Percentiles rank a stretch among this genome's conserved stretches.
phyloP scores from a whole-genome alignment of 2,329 filamentous ascomycete genomes.

The Emmonsia crescens region DNA sequence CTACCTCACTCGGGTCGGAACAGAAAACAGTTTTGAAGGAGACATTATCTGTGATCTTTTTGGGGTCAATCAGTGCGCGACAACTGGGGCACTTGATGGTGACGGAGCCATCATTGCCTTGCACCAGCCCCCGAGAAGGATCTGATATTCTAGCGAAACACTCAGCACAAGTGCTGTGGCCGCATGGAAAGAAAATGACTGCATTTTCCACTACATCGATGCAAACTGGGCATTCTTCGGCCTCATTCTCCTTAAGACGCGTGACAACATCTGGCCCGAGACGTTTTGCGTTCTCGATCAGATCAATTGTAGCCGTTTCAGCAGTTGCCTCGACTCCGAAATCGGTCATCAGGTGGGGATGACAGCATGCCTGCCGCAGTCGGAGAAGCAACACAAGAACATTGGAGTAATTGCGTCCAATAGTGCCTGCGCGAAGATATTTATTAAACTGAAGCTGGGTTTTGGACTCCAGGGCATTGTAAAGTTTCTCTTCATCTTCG shows the following conservation, averaged over 20 bases:
- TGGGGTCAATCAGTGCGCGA: conserved; percentile 53
- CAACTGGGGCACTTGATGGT: conserved; percentile 65
- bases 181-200: conserved; percentile 69
- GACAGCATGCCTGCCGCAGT: conserved; percentile 70
- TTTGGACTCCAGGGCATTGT: conserved; percentile 54
- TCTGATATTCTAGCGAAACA: conserved; percentile 64
- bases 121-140: conserved; percentile 44
- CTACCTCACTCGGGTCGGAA: conserved; percentile 35
- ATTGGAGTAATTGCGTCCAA: conserved; percentile 65
- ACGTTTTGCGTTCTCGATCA: conserved; percentile 51
- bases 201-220: conserved; percentile 66
- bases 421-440: conserved; percentile 57
- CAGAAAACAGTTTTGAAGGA: conserved; percentile 65
- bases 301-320: conserved; percentile 42
- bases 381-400: conserved; percentile 70
- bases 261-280: conserved; percentile 51
- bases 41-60: conserved; percentile 61
- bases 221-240: conserved; percentile 74
- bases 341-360: conserved; percentile 60
- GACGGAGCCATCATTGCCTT: conserved; percentile 45
- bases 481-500: conserved; percentile 54
- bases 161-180: conserved; percentile 66
- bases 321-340: conserved; percentile 44
- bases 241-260: conserved; percentile 51
- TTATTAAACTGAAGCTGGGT: conserved; percentile 64